Evolutionary conservation across 768 basidiomycete genomes (phyloP).

Genomic region (Termitomyces sp.): DNA sequence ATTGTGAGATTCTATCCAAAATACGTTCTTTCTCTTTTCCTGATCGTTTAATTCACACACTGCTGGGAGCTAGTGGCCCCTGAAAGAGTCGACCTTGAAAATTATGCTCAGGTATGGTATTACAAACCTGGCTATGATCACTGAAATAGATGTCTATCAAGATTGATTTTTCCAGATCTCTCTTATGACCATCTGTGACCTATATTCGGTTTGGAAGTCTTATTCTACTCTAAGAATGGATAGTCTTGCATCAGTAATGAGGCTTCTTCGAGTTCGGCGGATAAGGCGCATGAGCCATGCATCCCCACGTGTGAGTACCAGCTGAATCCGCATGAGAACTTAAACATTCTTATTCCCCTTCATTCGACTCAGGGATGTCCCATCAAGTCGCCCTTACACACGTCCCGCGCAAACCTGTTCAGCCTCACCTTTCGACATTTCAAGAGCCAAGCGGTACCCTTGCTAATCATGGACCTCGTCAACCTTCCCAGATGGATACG

Average conservation of each 20-base stretch:
- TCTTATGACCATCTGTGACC: neutral
- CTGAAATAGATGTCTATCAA: neutral
- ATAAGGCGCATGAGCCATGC: neutral
- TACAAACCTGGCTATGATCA: neutral
- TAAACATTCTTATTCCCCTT: neutral
- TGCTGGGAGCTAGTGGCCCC: neutral
- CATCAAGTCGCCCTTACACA: neutral
- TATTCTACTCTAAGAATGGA: neutral
- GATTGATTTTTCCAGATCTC: neutral
- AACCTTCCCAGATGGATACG: conserved; percentile 32
- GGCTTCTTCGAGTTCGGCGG: neutral
- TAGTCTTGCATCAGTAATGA: neutral
- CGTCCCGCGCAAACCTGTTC: neutral
- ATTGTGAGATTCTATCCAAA: neutral
- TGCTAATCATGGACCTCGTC: neutral
- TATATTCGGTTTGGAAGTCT: neutral
- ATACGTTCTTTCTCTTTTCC: neutral
- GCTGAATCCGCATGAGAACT: neutral
- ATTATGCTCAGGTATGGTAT: neutral
- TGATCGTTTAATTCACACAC: neutral
- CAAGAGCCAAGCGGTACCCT: neutral
- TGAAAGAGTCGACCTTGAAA: neutral
- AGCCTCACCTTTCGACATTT: neutral
- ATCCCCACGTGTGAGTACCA: neutral
- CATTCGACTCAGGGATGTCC: neutral